phyloP scores from a whole-genome alignment of 1,139 yeast species.

The Taphrina deformans region DNA sequence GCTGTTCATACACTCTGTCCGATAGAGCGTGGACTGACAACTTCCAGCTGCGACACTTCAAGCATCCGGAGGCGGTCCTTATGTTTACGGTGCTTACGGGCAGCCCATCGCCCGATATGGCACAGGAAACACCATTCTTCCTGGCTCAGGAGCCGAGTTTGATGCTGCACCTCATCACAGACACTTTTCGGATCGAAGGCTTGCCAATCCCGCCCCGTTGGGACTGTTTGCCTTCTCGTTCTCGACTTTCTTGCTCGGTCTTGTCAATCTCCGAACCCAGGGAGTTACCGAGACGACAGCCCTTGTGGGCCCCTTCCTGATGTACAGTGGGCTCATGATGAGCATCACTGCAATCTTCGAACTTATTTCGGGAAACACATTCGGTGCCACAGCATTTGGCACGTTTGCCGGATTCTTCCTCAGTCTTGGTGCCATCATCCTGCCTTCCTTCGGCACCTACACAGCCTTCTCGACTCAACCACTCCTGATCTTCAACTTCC shows the following conservation, averaged over 20 bases:
- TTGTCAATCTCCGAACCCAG: slow-evolving; percentile 7
- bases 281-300: slow-evolving; percentile 10
- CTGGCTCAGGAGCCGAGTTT: slow-evolving; percentile 3
- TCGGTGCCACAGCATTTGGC: slow-evolving; percentile 20
- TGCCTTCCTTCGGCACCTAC: slow-evolving; percentile 13
- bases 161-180: slow-evolving; percentile 8
- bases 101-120: slow-evolving; percentile 4
- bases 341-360: slow-evolving; percentile 17
- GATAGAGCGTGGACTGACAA: not conserved
- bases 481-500: slow-evolving; percentile 3
- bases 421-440: slow-evolving; percentile 15
- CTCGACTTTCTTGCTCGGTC: slow-evolving; percentile 19
- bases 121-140: slow-evolving; percentile 1
- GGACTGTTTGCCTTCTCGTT: slow-evolving; percentile 21
- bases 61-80: not conserved
- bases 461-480: not conserved
- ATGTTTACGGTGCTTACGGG: not conserved
- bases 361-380: slow-evolving; percentile 17
- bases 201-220: slow-evolving; percentile 24
- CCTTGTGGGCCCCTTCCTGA: slow-evolving; percentile 14
- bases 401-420: slow-evolving; percentile 23
- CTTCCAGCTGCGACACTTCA: not conserved
- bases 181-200: slow-evolving; percentile 11
- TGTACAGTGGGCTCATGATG: slow-evolving; percentile 20
- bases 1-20: not conserved